phyloP scores from a whole-genome alignment of 352 stramenopile genomes.

The Phytophthora fragariaefolia region DNA sequence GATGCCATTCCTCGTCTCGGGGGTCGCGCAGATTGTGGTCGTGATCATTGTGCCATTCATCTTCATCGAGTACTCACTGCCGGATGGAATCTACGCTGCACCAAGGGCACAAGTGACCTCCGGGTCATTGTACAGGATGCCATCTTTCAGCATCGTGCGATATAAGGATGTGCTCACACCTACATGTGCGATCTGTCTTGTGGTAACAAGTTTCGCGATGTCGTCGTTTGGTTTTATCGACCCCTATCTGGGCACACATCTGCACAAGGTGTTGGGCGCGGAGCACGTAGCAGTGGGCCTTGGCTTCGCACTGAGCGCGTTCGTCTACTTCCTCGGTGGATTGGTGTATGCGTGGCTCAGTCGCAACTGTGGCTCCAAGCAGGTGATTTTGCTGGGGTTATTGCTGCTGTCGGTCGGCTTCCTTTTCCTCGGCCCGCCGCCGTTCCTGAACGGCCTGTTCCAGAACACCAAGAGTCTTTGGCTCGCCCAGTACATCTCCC shows the following conservation, averaged over 20 bases:
- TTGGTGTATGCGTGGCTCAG: slow-evolving; percentile 70
- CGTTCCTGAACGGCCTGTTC: slow-evolving; percentile 56
- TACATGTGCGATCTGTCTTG: slow-evolving; percentile 57
- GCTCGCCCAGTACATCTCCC: slow-evolving; percentile 54
- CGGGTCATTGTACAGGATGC: slow-evolving; percentile 20
- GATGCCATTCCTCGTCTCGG: slow-evolving; percentile 66
- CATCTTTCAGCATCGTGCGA: slow-evolving; percentile 46
- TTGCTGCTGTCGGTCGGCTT: slow-evolving; percentile 57
- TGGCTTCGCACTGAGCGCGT: slow-evolving; percentile 66
- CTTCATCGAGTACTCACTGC: slow-evolving; percentile 80
- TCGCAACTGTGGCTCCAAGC: slow-evolving; percentile 63
- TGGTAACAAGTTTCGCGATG: slow-evolving; percentile 65
- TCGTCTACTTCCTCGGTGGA: slow-evolving; percentile 73
- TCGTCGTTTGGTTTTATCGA: slow-evolving; percentile 79
- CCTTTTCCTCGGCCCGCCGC: slow-evolving; percentile 62
- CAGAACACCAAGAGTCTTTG: slow-evolving; percentile 49
- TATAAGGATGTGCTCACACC: slow-evolving; percentile 65
- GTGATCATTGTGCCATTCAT: slow-evolving; percentile 73
- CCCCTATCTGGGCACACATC: slow-evolving; percentile 64
- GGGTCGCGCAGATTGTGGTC: slow-evolving; percentile 61
- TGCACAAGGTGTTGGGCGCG: slow-evolving; percentile 62
- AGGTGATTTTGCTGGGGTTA: slow-evolving; percentile 67
- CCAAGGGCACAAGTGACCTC: slow-evolving; percentile 21
- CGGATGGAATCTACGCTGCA: slow-evolving; percentile 58
- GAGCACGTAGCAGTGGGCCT: slow-evolving; percentile 70